phyloP scores from a whole-genome alignment of 1,139 yeast genomes.

The Debaryomyces coudertii region DNA sequence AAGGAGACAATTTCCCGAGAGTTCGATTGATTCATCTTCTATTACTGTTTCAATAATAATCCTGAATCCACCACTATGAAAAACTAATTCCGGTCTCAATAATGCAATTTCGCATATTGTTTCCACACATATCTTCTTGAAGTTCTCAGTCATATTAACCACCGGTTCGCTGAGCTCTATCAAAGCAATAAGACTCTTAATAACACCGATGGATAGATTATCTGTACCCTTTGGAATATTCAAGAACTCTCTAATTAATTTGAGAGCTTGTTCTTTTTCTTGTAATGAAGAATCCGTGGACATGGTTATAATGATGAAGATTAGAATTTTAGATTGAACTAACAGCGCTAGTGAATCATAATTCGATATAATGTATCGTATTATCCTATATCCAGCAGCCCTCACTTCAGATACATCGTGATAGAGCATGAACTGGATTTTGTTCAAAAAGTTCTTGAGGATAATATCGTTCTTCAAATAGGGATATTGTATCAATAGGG shows the following conservation, averaged over 20 bases:
- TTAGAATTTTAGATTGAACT: constrained; percentile 58
- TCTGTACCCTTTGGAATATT: constrained; percentile 59
- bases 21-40: constrained; percentile 60
- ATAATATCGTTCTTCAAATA: constrained; percentile 66
- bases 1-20: constrained; percentile 57
- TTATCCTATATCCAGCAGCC: constrained; percentile 75
- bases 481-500: constrained; percentile 61
- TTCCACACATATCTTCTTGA: constrained; percentile 61
- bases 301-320: constrained; percentile 65
- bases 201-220: constrained; percentile 63
- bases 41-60: constrained; percentile 58
- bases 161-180: constrained; percentile 56
- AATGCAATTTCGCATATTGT: constrained; percentile 74
- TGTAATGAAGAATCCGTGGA: constrained; percentile 54
- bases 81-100: constrained; percentile 60
- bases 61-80: constrained; percentile 67
- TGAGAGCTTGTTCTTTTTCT: constrained; percentile 82
- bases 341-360: constrained; percentile 51
- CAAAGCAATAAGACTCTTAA: constrained; percentile 72
- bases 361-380: constrained; percentile 64
- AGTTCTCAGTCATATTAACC: constrained; percentile 37
- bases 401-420: constrained; percentile 64
- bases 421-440: constrained; percentile 63
- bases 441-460: constrained; percentile 59
- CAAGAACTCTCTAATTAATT: constrained; percentile 65